A percentile compares a stretch with the other conserved stretches of the same genome.
phyloP scores from a whole-genome alignment of 2,329 filamentous ascomycete species.

The Xylaria arbuscula region DNA sequence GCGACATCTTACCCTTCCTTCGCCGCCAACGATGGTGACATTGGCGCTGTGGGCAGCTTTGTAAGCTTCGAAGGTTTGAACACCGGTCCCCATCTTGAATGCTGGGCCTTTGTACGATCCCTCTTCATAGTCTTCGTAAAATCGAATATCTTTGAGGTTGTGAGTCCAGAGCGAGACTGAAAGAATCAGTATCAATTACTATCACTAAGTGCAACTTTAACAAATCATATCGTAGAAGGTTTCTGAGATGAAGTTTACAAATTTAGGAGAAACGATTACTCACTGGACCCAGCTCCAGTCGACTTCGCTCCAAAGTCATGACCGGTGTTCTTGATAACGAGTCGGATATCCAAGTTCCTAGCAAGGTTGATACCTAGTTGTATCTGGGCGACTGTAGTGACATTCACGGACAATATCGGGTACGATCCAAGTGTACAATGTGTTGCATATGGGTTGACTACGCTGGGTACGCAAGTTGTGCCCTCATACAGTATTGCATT shows the following conservation, averaged over 20 bases:
- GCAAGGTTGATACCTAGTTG: slow-evolving; percentile 47
- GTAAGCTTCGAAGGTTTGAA: slow-evolving; percentile 46
- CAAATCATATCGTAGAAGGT: neutral
- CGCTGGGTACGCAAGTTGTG: slow-evolving; percentile 45
- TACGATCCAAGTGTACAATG: slow-evolving; percentile 47
- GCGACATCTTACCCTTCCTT: slow-evolving; percentile 41
- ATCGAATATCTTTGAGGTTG: slow-evolving; percentile 46
- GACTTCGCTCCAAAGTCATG: slow-evolving; percentile 48
- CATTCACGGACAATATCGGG: slow-evolving; percentile 46
- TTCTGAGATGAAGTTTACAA: neutral
- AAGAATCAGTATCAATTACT: neutral
- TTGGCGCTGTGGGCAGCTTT: slow-evolving; percentile 42
- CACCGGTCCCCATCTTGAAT: slow-evolving; percentile 47
- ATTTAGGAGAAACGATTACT: neutral
- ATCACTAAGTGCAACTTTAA: neutral
- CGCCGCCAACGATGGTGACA: slow-evolving; percentile 44
- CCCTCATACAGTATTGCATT: slow-evolving; percentile 46
- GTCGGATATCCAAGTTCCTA: slow-evolving; percentile 45
- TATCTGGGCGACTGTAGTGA: slow-evolving; percentile 45
- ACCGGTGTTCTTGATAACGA: slow-evolving; percentile 48
- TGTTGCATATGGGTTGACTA: slow-evolving; percentile 42
- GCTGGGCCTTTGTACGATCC: slow-evolving; percentile 45
- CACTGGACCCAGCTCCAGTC: slow-evolving; percentile 43
- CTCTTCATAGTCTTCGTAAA: slow-evolving; percentile 44
- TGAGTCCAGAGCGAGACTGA: slow-evolving; percentile 47